Conservation (phyloP, 106 monocot genomes). For the Iris macrosiphon region DNA sequence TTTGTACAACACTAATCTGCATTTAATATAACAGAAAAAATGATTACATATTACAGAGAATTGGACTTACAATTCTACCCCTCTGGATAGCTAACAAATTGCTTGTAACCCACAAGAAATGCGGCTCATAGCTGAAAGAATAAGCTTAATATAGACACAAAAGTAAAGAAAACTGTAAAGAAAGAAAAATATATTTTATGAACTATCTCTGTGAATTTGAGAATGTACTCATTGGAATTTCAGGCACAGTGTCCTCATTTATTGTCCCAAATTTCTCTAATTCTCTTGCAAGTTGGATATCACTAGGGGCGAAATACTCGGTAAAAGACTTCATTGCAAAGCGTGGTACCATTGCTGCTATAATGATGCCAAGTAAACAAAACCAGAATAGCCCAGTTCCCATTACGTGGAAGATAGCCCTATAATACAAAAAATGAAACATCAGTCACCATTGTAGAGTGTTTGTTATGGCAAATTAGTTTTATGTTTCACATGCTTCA, state of each 20-base stretch:
- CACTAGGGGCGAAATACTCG: conserved; percentile 49
- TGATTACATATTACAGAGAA: neutral
- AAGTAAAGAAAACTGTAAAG: neutral
- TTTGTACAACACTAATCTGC: conserved; percentile 13
- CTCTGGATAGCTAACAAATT: neutral
- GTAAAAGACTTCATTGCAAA: conserved; percentile 48
- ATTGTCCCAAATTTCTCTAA: conserved; percentile 40
- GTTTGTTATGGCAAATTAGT: no score
- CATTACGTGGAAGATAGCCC: conserved; percentile 84
- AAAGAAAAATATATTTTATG: conserved; percentile 14
- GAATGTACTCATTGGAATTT: conserved; percentile 45
- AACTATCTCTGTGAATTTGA: neutral
- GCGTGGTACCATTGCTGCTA: conserved; percentile 61
- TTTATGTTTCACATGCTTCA: no score
- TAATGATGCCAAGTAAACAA: conserved; percentile 40
- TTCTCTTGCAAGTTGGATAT: conserved; percentile 78
- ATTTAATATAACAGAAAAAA: neutral
- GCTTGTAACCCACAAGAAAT: conserved; percentile 4
- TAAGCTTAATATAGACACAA: conserved; percentile 21
- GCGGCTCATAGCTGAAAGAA: conserved; percentile 15
- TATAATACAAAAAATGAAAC: conserved; percentile 17
- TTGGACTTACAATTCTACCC: neutral
- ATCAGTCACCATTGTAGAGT: neutral
- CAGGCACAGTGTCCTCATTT: neutral
- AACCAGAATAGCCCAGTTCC: conserved; percentile 71